A percentile compares a stretch with the other conserved stretches of the same genome.
phyloP scores from a whole-genome alignment of 108 stramenopile species.

The Asterionellopsis glacialis region DNA sequence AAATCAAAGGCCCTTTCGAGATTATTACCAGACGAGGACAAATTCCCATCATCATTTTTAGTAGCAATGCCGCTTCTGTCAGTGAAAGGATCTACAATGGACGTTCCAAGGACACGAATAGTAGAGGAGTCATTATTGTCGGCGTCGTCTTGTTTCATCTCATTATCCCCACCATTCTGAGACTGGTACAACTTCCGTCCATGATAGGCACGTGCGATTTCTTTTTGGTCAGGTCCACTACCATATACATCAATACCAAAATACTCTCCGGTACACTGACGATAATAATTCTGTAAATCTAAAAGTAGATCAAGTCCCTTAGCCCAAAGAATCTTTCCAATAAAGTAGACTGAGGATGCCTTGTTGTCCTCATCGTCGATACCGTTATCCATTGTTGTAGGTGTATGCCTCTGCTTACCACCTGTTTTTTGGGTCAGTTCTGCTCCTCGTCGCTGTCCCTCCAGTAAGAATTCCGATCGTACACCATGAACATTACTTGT shows the following conservation, averaged over 20 bases:
- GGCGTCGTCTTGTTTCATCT: not conserved
- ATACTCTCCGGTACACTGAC: conserved; percentile 52
- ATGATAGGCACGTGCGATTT: conserved; percentile 67
- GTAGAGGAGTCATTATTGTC: not conserved
- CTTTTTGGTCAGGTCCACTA: conserved; percentile 65
- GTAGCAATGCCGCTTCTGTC: not conserved
- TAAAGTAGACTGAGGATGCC: conserved; percentile 60
- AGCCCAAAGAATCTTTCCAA: conserved; percentile 84
- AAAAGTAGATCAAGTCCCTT: conserved; percentile 78
- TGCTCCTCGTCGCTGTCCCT: conserved; percentile 7
- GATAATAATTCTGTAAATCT: conserved; percentile 70
- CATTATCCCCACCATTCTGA: not conserved
- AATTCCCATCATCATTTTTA: not conserved
- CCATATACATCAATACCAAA: conserved; percentile 81
- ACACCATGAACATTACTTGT: conserved; percentile 87
- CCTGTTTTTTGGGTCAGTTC: not conserved
- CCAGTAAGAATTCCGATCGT: conserved; percentile 43
- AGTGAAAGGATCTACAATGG: not conserved
- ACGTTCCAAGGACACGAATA: conserved; percentile 2
- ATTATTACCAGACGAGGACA: not conserved
- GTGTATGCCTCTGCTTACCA: not conserved
- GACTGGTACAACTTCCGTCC: conserved; percentile 26
- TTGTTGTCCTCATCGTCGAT: conserved; percentile 18
- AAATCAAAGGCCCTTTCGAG: no score
- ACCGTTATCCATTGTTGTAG: not conserved